These are phyloP conservation scores for Colletotrichum simmondsii DNA, from an alignment of 2,329 filamentous ascomycete species.

Conservation along the genomic window DNA sequence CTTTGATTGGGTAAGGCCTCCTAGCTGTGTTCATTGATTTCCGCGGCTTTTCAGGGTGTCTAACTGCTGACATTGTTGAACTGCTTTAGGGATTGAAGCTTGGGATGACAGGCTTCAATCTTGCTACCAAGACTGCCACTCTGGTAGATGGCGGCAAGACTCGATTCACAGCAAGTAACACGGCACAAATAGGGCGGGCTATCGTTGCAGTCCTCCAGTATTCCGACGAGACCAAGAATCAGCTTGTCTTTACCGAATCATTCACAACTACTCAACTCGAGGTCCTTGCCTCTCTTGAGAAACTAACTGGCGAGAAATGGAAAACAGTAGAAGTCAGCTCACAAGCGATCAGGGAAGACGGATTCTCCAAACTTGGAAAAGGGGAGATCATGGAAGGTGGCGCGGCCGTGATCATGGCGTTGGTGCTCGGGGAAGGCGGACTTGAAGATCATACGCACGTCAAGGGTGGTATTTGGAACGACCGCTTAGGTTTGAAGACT, in stretches of 20 bases:
- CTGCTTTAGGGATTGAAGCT: not conserved
- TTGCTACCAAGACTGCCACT: constrained; percentile 47
- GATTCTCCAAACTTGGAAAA: not conserved
- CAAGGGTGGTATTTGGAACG: not conserved
- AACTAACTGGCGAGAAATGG: not conserved
- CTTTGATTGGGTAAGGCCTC: constrained; percentile 57
- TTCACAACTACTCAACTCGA: constrained; percentile 61
- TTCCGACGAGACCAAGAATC: constrained; percentile 33
- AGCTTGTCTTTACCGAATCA: constrained; percentile 45
- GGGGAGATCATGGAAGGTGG: not conserved
- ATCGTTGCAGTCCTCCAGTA: constrained; percentile 29
- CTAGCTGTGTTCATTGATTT: constrained; percentile 36
- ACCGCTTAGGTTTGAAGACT: not conserved
- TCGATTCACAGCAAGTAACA: constrained; percentile 30
- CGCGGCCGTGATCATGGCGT: constrained; percentile 3
- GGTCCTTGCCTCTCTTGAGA: constrained; percentile 45
- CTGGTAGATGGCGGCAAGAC: constrained; percentile 34
- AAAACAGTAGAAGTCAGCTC: not conserved
- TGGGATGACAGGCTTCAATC: constrained; percentile 58
- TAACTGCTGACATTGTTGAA: not conserved
- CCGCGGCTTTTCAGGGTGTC: not conserved
- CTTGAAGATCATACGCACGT: constrained; percentile 6
- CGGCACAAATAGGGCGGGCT: constrained; percentile 30
- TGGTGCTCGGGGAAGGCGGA: not conserved
- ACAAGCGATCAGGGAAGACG: not conserved